Percentiles rank a stretch among this genome's conserved stretches.
Evolutionary conservation across 257 asterid genomes (phyloP).

Genomic region (Solanum stenotomum): DNA sequence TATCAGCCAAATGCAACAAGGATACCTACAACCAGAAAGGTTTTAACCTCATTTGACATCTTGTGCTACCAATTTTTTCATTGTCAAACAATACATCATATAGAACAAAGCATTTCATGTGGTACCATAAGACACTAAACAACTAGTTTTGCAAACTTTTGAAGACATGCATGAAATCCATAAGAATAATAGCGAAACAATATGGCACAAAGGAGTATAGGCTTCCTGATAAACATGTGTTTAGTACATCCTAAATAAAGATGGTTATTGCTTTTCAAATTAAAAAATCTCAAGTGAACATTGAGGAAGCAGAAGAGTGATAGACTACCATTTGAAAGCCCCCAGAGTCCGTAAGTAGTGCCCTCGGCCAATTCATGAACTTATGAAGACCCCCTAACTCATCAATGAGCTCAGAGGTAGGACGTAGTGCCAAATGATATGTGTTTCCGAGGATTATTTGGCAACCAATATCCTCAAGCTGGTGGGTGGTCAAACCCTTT

Average conservation of each 20-base stretch:
- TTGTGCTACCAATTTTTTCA: neutral
- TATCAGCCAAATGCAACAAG: slow-evolving; percentile 93
- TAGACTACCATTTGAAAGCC: slow-evolving; percentile 93
- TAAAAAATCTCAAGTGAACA: neutral
- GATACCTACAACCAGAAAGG: slow-evolving; percentile 60
- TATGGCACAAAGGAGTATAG: neutral
- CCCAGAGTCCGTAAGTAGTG: slow-evolving; percentile 93
- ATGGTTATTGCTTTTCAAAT: neutral
- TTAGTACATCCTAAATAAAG: neutral
- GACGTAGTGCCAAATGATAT: slow-evolving; percentile 92
- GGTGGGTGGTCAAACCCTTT: slow-evolving; percentile 79
- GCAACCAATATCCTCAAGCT: slow-evolving; percentile 96
- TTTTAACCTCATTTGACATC: slow-evolving; percentile 1
- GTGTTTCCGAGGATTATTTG: slow-evolving; percentile 98
- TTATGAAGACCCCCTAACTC: slow-evolving; percentile 95
- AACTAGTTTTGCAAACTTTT: neutral
- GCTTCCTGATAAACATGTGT: neutral
- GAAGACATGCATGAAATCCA: neutral
- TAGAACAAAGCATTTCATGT: neutral
- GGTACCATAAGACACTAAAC: neutral
- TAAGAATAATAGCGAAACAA: neutral
- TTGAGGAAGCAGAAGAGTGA: neutral
- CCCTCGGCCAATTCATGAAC: slow-evolving; percentile 98
- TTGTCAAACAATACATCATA: neutral
- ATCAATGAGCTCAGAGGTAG: slow-evolving; percentile 92